Evolutionary conservation across 371 early-diverging fungal species (phyloP), one percentile per base, ranked within the genome.

Genomic region (Mucor mucedo): DNA sequence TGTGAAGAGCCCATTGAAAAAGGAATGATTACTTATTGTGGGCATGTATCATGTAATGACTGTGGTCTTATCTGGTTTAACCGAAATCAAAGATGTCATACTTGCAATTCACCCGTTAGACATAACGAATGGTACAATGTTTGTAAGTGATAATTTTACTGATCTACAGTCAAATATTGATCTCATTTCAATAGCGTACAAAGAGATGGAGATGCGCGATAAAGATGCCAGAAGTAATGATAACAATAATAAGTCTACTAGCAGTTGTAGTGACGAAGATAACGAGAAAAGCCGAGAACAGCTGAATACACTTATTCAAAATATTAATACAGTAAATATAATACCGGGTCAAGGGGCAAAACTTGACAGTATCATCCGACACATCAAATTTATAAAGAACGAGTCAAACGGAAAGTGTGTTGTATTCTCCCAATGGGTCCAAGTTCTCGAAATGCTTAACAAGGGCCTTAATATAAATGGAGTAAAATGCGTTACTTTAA

Each of bases 391-490:
- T 49, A 71, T 89, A 33, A 69, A 76, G 27, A 42, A 57, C 30
- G 72, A 70, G 21, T 76, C 79, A 2, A 62, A 63, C 6, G 83
- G 78, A n/a, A 90, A 90, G 70, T 77, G 80, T 11, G 73, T 90
- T 1, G 75, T 90, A 3, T 91, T 91, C 66, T 89, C 89, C 3
- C 92, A 91, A 53, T 91, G 90, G 89, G 70, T 75, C 9, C 72
- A 77, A 30, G 84, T 88, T 2, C 74, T 91, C 27, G 70, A 79
- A 2, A 75, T 89, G 48, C 56, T 91, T 7, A 75, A 70, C 7
- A 57, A 60, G 3, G 87, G 86, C 6, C 62, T 89, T 6, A 35
- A 55, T 7, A 68, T 55, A 14, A 89, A 91, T 56, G 58, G 64
- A 7, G 88, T 90, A 4, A 40, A 60, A 0, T 66, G 28, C 16